Conservation (phyloP, 2,329 filamentous ascomycete genomes). For the Hymenotorrendiella dingleyae region DNA sequence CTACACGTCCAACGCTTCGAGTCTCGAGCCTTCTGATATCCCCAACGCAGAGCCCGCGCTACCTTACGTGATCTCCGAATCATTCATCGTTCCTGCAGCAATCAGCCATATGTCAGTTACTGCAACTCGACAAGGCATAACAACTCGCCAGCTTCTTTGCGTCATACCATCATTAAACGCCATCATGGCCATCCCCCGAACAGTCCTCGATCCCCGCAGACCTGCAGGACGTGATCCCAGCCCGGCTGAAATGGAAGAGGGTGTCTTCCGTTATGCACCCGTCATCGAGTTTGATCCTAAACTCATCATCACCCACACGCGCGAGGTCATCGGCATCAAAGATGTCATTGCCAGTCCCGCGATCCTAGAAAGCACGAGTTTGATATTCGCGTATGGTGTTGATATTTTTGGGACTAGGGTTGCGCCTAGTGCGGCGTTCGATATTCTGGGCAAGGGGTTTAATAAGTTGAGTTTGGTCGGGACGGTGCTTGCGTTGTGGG, state of each 20-base stretch:
- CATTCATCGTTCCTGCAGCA: constrained; percentile 74
- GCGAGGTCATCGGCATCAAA: constrained; percentile 72
- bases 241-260: constrained; percentile 74
- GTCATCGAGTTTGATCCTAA: constrained; percentile 79
- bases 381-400: constrained; percentile 81
- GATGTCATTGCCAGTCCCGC: constrained; percentile 71
- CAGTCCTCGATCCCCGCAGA: constrained; percentile 76
- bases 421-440: constrained; percentile 84
- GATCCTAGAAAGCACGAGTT: constrained; percentile 82
- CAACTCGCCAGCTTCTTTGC: constrained; percentile 73
- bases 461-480: constrained; percentile 80
- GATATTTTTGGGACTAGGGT: constrained; percentile 86
- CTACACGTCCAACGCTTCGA: constrained; percentile 67
- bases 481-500: constrained; percentile 74
- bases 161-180: constrained; percentile 67
- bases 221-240: constrained; percentile 81
- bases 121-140: constrained; percentile 87
- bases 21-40: constrained; percentile 58
- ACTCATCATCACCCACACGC: constrained; percentile 71
- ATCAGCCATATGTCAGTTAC: constrained; percentile 77
- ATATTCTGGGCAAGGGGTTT: constrained; percentile 88
- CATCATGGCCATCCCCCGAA: constrained; percentile 73
- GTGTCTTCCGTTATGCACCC: constrained; percentile 69
- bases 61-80: constrained; percentile 73
- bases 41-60: constrained; percentile 48